phyloP scores from a whole-genome alignment of 306 rosid genomes.

The Trifolium subterraneum region DNA sequence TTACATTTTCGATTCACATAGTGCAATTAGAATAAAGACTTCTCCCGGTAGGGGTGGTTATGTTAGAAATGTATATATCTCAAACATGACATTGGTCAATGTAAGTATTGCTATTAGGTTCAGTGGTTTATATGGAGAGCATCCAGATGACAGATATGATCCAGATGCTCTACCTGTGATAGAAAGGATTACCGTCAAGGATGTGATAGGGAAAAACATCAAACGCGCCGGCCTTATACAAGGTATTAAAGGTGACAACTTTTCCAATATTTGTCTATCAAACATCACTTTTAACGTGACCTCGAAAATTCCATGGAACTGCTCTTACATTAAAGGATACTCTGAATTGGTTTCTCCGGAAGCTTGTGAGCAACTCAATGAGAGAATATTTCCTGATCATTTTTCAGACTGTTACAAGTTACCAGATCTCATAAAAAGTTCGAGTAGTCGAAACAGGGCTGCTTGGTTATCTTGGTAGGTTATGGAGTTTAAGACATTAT shows the following conservation, averaged over 20 bases:
- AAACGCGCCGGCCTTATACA: constrained; percentile 62
- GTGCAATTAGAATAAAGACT: constrained; percentile 66
- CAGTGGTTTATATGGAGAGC: constrained; percentile 70
- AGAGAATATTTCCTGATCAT: constrained; percentile 63
- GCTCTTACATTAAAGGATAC: constrained; percentile 68
- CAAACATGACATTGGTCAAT: constrained; percentile 60
- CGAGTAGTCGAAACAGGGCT: constrained; percentile 42
- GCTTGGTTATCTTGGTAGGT: constrained; percentile 57
- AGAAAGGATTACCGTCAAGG: constrained; percentile 59
- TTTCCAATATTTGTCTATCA: constrained; percentile 63
- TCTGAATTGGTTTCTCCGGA: constrained; percentile 63
- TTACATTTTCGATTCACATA: constrained; percentile 51
- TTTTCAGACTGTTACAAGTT: constrained; percentile 64
- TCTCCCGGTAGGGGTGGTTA: constrained; percentile 84
- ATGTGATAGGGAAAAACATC: constrained; percentile 61
- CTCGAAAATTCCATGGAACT: constrained; percentile 67
- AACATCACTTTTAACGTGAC: constrained; percentile 61
- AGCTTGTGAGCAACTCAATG: constrained; percentile 55
- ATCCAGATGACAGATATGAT: constrained; percentile 65
- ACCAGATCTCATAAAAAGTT: constrained; percentile 49
- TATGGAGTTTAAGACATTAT: constrained; percentile 37
- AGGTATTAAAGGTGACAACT: constrained; percentile 66
- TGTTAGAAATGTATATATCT: constrained; percentile 63
- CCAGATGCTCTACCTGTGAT: constrained; percentile 64
- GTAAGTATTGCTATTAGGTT: constrained; percentile 68